phyloP scores from a whole-genome alignment of 441 rosid genomes.

The Euphorbia celastroides region DNA sequence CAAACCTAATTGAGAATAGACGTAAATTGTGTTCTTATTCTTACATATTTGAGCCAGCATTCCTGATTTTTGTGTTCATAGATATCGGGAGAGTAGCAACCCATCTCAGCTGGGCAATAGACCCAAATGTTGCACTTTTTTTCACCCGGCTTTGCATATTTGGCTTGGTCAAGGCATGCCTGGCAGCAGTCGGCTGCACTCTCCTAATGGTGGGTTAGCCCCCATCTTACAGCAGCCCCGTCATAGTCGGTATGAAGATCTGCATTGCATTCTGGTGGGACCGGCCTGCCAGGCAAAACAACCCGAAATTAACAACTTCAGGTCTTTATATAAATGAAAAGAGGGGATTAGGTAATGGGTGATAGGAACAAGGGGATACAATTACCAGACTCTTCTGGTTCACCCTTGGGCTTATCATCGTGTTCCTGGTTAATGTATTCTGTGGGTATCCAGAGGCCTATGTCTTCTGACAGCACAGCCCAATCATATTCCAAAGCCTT shows the following conservation, averaged over 20 bases:
- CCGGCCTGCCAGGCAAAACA: conserved; percentile 79
- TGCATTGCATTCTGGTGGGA: conserved; percentile 67
- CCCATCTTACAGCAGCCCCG: conserved; percentile 97
- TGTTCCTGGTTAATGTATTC: conserved; percentile 63
- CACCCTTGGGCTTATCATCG: conserved; percentile 83
- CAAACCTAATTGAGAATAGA: not conserved
- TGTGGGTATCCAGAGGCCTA: conserved; percentile 86
- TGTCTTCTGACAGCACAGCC: conserved; percentile 69
- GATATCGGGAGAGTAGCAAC: conserved; percentile 87
- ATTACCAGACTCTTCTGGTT: conserved; percentile 71
- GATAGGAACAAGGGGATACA: no score
- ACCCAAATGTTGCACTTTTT: conserved; percentile 91
- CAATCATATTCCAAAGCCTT: conserved; percentile 78
- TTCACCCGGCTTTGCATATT: conserved; percentile 65
- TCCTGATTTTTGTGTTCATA: conserved; percentile 81
- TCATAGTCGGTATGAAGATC: conserved; percentile 90
- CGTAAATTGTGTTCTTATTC: conserved; percentile 20
- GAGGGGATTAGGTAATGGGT: not conserved
- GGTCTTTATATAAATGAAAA: conserved; percentile 44
- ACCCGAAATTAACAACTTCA: no score
- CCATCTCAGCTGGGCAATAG: conserved; percentile 80
- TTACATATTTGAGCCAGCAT: conserved; percentile 98
- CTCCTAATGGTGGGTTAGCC: conserved; percentile 85
- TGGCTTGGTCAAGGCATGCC: conserved; percentile 91
- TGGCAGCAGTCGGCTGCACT: conserved; percentile 99